Conservation (phyloP, 2,329 filamentous ascomycete species). For the Penicillium polonicum region DNA sequence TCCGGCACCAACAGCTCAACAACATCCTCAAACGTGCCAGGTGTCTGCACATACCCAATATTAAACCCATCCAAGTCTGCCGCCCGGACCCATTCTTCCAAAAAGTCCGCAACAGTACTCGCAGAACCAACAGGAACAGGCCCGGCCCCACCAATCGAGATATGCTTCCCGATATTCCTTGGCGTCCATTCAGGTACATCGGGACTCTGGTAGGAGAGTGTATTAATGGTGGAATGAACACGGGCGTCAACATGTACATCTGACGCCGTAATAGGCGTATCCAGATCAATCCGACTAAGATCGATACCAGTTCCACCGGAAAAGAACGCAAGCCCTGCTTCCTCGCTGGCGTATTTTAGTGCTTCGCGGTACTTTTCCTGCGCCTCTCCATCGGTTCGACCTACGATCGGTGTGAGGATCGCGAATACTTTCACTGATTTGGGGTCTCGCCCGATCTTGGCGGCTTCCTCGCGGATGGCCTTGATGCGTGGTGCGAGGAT, state of each 20-base stretch:
- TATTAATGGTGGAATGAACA: slow-evolving; percentile 8
- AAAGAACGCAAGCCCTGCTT: background rate
- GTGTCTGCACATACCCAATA: slow-evolving; percentile 22
- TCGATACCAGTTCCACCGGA: background rate
- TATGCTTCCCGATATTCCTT: slow-evolving; percentile 12
- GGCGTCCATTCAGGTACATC: slow-evolving; percentile 12
- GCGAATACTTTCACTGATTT: background rate
- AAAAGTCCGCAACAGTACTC: slow-evolving; percentile 27
- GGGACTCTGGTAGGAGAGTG: slow-evolving; percentile 7
- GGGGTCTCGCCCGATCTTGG: background rate
- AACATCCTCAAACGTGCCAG: slow-evolving; percentile 29
- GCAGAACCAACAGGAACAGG: slow-evolving; percentile 9
- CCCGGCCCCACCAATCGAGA: slow-evolving; percentile 19
- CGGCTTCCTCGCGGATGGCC: background rate
- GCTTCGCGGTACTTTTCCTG: background rate
- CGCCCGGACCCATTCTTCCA: slow-evolving; percentile 27
- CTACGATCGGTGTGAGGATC: background rate
- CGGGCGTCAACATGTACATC: slow-evolving; percentile 12
- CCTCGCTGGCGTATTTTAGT: background rate
- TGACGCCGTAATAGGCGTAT: background rate
- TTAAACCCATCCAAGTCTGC: slow-evolving; percentile 31
- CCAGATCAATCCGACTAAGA: background rate
- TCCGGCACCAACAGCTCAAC: slow-evolving; percentile 26
- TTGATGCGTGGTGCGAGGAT: slow-evolving; percentile 4
- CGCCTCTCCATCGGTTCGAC: background rate